Percentiles rank a stretch among this genome's conserved stretches.
Evolutionary conservation across 2,329 filamentous ascomycete species (phyloP).

Genomic region (Neocatenulostroma microsporum): DNA sequence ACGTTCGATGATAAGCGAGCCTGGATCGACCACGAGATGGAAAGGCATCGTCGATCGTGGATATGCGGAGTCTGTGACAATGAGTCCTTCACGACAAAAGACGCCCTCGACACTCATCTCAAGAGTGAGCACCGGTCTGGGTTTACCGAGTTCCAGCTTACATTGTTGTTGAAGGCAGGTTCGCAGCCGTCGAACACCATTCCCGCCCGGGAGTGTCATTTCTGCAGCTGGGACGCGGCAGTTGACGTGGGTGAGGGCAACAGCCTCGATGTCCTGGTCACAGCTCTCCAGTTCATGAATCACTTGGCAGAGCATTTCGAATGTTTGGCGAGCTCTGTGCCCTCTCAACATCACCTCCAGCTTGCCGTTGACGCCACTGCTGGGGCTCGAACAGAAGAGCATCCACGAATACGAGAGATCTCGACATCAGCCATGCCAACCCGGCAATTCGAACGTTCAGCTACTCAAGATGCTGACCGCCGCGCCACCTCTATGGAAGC

Average conservation of each 20-base stretch:
- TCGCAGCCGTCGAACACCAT: slow-evolving; percentile 3
- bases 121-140: too few species aligned
- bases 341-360: background rate
- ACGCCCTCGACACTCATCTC: too few species aligned
- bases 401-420: too few species aligned
- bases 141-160: background rate
- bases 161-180: background rate
- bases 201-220: background rate
- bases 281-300: slow-evolving; percentile 3
- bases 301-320: slow-evolving; percentile 8
- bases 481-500: too few species aligned
- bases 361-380: too few species aligned
- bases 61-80: slow-evolving; percentile 3
- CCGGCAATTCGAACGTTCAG: too few species aligned
- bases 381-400: too few species aligned
- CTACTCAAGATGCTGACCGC: too few species aligned
- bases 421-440: too few species aligned
- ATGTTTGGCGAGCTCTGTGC: slow-evolving; percentile 4
- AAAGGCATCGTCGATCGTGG: slow-evolving; percentile 7
- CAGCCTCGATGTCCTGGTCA: too few species aligned
- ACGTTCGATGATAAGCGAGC: slow-evolving; percentile 4
- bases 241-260: too few species aligned
- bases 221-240: slow-evolving; percentile 7
- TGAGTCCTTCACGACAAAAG: background rate
- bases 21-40: slow-evolving; percentile 8